Evolutionary conservation across 768 basidiomycete genomes (phyloP).

Genomic region (Neoboletus subvelutipes): DNA sequence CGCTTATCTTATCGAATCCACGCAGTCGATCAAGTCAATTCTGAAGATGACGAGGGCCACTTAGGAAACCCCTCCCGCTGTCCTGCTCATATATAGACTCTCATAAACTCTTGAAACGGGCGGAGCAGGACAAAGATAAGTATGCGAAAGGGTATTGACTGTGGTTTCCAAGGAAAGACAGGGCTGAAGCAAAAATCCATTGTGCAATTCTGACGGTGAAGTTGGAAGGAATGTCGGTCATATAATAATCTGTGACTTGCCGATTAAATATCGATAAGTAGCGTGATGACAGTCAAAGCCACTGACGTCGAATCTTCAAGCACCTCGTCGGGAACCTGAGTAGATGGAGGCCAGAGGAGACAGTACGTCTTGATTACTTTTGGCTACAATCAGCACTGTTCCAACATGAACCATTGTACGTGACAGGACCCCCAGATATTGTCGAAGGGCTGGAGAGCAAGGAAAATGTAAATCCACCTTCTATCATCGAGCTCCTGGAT

Average conservation of each 20-base stretch:
- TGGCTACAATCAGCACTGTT: too few relatives aligned
- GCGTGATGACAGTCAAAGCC: too few relatives aligned
- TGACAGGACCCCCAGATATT: constrained; percentile 37
- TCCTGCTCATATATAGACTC: too few relatives aligned
- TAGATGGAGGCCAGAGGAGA: background rate
- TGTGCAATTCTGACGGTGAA: too few relatives aligned
- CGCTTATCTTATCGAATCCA: too few relatives aligned
- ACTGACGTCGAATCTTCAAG: background rate
- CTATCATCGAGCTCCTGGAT: background rate
- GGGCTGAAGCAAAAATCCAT: too few relatives aligned
- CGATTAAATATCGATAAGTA: too few relatives aligned
- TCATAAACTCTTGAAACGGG: too few relatives aligned
- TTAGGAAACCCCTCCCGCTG: background rate
- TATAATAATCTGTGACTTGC: too few relatives aligned
- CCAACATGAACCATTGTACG: too few relatives aligned
- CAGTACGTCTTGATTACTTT: background rate
- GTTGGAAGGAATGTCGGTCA: too few relatives aligned
- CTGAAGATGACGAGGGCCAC: background rate
- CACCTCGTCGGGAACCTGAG: background rate
- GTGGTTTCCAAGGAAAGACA: background rate
- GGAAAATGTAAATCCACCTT: constrained; percentile 53
- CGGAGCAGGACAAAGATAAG: too few relatives aligned
- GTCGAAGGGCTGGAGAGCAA: constrained; percentile 75
- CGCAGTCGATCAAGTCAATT: background rate
- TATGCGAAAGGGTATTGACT: background rate